phyloP scores from a whole-genome alignment of 108 stramenopile species.

The Thalassiosira profunda region DNA sequence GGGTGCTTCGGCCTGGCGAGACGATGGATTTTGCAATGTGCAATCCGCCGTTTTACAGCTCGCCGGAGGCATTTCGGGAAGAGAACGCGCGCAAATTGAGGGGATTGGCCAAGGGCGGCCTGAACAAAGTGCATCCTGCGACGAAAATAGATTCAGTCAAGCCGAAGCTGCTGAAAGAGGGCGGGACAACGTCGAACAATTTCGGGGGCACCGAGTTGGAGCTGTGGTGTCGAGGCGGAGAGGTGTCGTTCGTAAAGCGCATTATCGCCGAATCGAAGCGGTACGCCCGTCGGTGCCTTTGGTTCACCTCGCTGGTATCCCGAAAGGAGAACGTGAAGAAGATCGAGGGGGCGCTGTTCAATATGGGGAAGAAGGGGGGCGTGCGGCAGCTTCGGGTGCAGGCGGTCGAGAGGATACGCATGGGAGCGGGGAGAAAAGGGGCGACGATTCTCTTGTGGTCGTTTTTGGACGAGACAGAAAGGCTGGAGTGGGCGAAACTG shows the following conservation, averaged over 20 bases:
- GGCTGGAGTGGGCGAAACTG: background rate
- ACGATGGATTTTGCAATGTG: slow-evolving; percentile 17
- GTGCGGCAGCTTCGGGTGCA: background rate
- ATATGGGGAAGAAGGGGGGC: background rate
- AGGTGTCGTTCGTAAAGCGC: slow-evolving; percentile 14
- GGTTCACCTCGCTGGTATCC: slow-evolving; percentile 5
- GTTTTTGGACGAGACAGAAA: slow-evolving; percentile 5
- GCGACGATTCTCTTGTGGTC: background rate
- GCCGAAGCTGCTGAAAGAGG: background rate
- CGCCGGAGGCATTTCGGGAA: background rate
- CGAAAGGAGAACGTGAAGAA: slow-evolving; percentile 7
- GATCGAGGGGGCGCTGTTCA: background rate
- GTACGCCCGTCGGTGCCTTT: background rate
- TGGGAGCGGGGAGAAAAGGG: slow-evolving; percentile 7
- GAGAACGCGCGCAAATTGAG: slow-evolving; percentile 1
- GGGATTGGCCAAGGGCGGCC: slow-evolving; percentile 1
- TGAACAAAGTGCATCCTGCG: background rate
- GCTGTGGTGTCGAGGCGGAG: slow-evolving; percentile 25
- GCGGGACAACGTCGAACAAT: slow-evolving; percentile 10
- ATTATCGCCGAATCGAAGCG: slow-evolving; percentile 7
- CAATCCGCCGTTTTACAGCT: slow-evolving; percentile 18
- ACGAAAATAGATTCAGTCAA: background rate
- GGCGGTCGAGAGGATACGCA: background rate
- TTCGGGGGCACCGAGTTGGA: slow-evolving; percentile 19
- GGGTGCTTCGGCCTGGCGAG: slow-evolving; percentile 1